Percentiles rank a stretch among this genome's conserved stretches.
Evolutionary conservation across 2,329 filamentous ascomycete species (phyloP).

Genomic region (Bimuria novae-zelandiae): DNA sequence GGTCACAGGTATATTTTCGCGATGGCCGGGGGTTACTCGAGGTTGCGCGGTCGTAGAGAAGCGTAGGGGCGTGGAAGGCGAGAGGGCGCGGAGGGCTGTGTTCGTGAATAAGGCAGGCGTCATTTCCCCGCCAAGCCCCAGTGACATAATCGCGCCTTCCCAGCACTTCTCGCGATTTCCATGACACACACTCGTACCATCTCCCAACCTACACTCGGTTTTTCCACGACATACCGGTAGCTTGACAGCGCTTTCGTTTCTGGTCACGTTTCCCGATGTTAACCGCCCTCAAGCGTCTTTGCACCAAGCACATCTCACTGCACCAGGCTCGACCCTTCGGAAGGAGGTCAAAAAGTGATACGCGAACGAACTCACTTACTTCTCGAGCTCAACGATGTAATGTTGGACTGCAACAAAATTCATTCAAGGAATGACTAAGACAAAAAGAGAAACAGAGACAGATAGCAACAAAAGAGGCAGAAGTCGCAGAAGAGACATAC

Average conservation of each 20-base stretch:
- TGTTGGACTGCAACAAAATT: no score
- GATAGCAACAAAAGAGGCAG: no score
- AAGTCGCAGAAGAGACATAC: no score
- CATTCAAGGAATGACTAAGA: no score
- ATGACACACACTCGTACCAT: not conserved
- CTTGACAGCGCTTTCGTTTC: not conserved
- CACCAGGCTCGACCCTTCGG: no score
- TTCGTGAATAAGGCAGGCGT: conserved; percentile 7
- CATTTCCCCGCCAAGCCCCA: conserved; percentile 5
- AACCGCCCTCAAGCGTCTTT: no score
- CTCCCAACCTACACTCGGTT: not conserved
- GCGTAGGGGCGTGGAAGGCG: not conserved
- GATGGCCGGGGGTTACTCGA: conserved; percentile 4
- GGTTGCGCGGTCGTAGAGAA: not conserved
- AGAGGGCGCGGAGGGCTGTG: conserved; percentile 8
- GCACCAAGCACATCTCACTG: no score
- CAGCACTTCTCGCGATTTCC: not conserved
- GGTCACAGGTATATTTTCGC: not conserved
- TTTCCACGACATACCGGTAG: not conserved
- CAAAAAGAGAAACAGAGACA: no score
- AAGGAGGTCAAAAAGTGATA: no score
- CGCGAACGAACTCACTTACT: no score
- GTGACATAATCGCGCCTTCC: conserved; percentile 12
- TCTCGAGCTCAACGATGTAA: no score
- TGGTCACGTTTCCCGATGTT: no score